phyloP scores from a whole-genome alignment of 768 basidiomycete genomes.

The Suillus plorans region DNA sequence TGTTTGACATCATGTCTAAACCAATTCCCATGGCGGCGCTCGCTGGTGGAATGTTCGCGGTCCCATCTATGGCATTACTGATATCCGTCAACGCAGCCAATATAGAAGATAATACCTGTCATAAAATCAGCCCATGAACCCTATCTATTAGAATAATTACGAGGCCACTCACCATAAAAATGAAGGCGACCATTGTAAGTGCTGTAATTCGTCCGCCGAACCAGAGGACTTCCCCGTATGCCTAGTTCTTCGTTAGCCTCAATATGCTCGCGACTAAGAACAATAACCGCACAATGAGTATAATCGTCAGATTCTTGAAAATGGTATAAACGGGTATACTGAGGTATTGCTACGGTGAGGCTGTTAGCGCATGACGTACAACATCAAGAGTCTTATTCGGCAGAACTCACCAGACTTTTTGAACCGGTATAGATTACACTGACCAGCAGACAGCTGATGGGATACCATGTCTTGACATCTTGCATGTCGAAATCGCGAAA shows the following conservation, averaged over 20 bases:
- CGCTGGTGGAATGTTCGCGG: constrained; percentile 22
- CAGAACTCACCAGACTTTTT: constrained; percentile 84
- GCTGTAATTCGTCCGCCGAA: constrained; percentile 88
- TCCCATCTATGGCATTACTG: constrained; percentile 38
- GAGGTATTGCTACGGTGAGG: constrained; percentile 77
- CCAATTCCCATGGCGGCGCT: constrained; percentile 28
- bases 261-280: not conserved
- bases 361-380: not conserved
- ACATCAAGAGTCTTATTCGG: not conserved
- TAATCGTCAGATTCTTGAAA: constrained; percentile 99
- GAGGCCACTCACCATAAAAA: constrained; percentile 72
- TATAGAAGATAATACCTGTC: constrained; percentile 84
- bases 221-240: constrained; percentile 97
- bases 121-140: constrained; percentile 1
- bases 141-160: not conserved
- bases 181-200: constrained; percentile 85
- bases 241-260: constrained; percentile 43
- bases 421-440: constrained; percentile 97
- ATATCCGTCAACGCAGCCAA: constrained; percentile 97
- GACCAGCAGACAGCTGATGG: constrained; percentile 89
- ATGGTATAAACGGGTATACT: constrained; percentile 98
- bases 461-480: constrained; percentile 93
- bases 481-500: constrained; percentile 80
- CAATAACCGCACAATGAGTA: constrained; percentile 74
- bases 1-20: constrained; percentile 39